Base-by-base conservation (phyloP, 306 rosid genomes). In the Begonia masoniana region DNA sequence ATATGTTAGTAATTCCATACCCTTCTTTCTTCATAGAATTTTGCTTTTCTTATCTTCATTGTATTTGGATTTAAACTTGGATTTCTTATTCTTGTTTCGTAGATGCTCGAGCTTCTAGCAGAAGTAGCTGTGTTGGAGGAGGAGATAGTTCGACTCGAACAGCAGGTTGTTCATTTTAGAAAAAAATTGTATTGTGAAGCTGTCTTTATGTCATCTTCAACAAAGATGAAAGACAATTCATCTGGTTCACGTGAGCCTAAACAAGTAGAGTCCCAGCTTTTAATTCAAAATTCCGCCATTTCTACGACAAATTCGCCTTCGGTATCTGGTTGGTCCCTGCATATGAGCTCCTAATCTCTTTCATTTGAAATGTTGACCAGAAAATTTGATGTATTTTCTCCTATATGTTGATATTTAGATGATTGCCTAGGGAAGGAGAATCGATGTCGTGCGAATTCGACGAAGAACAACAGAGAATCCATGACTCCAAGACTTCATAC, bases 61-160 rank as follows among this genome's bases (percentile, higher is more conserved):
- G 39, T 6, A 45, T 15, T 8, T 35, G 55, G 39, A 60, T 55
- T 75, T 68, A 46, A 3, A 19, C 52, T 26, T 53, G 48, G 9
- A 31, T 31, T 31, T 31, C 39, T 31, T 31, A 31, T 31, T 31
- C 7, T 31, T 31, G 39, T 31, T 31, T 31, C 14, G 39, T 55
- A 91, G 99, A 86, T 78, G 56, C 66, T 92, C 14, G 94, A 79
- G 50, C 93, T 92, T 73, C 75, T 86, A 50, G 99, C 99, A 0
- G 99, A 92, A 66, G 96, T 92, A 63, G 99, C 99, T 6, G 95
- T 92, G 6, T 59, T 92, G 46, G 99, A 92, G 71, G 99, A 92
- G 73, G 99, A 92, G 76, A 82, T 92, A 53, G 82, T 76, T 43
- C 83, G 81, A 76, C 96, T 92, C 42, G 99, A 92, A 70, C 82